Evolutionary conservation across 257 asterid species (phyloP), one percentile per base, ranked within the genome.

Genomic region (Echium plantagineum): DNA sequence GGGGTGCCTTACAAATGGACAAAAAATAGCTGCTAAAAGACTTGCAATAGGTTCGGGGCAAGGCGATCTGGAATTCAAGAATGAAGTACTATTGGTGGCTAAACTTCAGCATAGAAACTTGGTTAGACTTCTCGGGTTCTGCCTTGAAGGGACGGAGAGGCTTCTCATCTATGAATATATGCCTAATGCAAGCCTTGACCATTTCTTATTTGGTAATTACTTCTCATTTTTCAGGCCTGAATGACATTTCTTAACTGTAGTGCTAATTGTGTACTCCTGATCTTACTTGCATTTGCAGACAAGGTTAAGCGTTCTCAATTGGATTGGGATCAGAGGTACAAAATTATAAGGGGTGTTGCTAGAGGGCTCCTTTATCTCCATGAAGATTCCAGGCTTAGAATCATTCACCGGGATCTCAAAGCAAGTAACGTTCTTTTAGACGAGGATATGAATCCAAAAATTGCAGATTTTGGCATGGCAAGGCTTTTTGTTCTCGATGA

Each of bases 391-490:
- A 67, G 78, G 13, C 48, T 76, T 6, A 60, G 52, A 19, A 75
- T 81, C 46, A 75, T 79, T 64, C 94, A 81, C 2, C 83, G 80
- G 1, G 84, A 79, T 47, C 63, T 79, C 2, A 81, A 75, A 66
- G 72, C 57, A 0, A 64, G 78, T 10, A 84, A 81, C 48, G 26
- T 81, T 61, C 80, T 79, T 10, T 5, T 81, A 22, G 86, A 81
- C 31, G 66, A 52, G 12, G 65, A 79, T 0, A 71, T 81, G 85
- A 75, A 78, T 22, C 76, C 86, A 0, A 81, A 81, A 68, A 78
- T 84, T 3, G 68, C 80, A 0, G 93, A 84, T 60, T 84, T 81
- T 68, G 86, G 86, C n/a, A 71, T 77, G 77, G 89, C 86, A 5
- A 74, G 70, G 55, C 18, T 82, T 15, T 81, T 75, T 42, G 57